Evolutionary conservation across 2,329 filamentous ascomycete genomes (phyloP).

Genomic region (Exutisphaerella laricina): DNA sequence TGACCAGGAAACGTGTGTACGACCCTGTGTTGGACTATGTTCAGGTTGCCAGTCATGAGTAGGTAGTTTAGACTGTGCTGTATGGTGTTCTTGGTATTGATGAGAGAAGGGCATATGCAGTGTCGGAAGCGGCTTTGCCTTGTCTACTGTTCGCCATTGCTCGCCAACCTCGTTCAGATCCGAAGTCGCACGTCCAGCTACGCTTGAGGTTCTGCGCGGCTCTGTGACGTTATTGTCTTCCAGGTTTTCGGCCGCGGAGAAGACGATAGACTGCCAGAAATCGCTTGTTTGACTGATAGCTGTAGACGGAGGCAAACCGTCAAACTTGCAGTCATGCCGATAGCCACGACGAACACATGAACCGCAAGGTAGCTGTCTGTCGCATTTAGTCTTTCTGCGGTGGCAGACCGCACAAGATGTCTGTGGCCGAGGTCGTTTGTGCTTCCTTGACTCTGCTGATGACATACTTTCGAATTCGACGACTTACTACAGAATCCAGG

Average conservation of each 20-base stretch:
- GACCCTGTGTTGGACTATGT: neutral
- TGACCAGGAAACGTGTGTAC: neutral
- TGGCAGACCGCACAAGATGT: slow-evolving; percentile 14
- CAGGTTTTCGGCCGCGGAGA: neutral
- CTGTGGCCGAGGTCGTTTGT: slow-evolving; percentile 13
- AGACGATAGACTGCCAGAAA: neutral
- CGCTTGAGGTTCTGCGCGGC: neutral
- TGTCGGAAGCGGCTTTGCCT: neutral
- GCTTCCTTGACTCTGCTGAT: slow-evolving; percentile 2
- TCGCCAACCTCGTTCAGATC: neutral
- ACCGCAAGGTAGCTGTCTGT: slow-evolving; percentile 11
- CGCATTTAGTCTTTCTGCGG: slow-evolving; percentile 12
- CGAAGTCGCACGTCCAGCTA: neutral
- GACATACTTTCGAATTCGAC: neutral
- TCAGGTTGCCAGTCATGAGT: slow-evolving; percentile 3
- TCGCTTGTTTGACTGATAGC: neutral
- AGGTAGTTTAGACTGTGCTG: neutral
- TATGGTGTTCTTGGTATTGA: neutral
- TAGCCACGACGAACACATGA: slow-evolving; percentile 13
- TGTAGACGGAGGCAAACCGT: slow-evolving; percentile 5
- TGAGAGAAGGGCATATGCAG: neutral
- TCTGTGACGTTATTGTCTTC: neutral
- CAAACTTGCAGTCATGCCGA: slow-evolving; percentile 11
- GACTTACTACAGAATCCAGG: no score
- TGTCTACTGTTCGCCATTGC: neutral